Evolutionary conservation across 768 basidiomycete genomes (phyloP).

Genomic region (Strobilomyces confusus): DNA sequence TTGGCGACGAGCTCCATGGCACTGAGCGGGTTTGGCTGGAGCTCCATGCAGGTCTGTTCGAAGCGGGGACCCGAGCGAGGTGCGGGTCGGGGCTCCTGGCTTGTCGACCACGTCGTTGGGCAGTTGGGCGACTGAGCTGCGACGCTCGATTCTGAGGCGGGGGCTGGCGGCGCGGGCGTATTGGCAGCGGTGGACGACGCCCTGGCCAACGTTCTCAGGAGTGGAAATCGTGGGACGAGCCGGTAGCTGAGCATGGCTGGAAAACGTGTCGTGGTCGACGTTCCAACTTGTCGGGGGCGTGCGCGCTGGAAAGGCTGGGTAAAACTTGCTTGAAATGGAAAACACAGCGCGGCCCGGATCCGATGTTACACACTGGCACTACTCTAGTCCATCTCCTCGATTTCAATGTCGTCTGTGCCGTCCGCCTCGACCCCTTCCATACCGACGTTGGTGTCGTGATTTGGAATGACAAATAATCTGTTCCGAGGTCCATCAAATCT

Average conservation of each 20-base stretch:
- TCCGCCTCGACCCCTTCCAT: conserved; percentile 52
- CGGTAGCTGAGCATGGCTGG: conserved; percentile 28
- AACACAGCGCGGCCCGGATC: too few species aligned
- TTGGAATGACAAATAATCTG: conserved; percentile 71
- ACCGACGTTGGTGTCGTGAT: conserved; percentile 59
- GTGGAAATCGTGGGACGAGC: conserved; percentile 18
- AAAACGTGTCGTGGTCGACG: conserved; percentile 7
- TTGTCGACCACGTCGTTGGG: conserved; percentile 79
- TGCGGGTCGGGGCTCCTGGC: conserved; percentile 66
- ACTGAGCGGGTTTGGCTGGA: conserved; percentile 85
- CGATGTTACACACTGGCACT: neutral
- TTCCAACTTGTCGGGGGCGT: neutral
- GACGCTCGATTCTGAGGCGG: conserved; percentile 29
- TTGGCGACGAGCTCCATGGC: conserved; percentile 88
- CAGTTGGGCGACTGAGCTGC: conserved; percentile 80
- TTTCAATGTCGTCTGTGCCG: conserved; percentile 50
- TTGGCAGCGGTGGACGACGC: conserved; percentile 24
- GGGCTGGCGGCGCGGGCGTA: conserved; percentile 5
- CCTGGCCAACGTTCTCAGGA: conserved; percentile 13
- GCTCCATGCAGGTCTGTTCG: conserved; percentile 84
- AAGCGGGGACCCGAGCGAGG: conserved; percentile 71
- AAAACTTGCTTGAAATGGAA: conserved; percentile 16
- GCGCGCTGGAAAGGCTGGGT: neutral
- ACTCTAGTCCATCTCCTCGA: conserved; percentile 20
- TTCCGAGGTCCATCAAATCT: conserved; percentile 82